Conservation (phyloP, 2,329 filamentous ascomycete species). For the Aplosporella prunicola region DNA sequence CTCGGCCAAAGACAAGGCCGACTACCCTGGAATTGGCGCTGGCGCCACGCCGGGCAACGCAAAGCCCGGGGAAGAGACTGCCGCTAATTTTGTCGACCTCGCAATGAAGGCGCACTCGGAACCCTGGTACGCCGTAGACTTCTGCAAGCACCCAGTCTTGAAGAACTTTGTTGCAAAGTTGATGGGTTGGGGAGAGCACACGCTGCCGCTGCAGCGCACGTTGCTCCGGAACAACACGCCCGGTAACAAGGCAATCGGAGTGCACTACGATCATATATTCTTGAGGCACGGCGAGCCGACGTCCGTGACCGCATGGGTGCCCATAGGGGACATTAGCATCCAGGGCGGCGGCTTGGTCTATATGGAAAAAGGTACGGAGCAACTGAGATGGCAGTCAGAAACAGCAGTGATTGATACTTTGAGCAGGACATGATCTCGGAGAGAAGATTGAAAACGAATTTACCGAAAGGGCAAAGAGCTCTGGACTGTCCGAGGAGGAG, state of each 20-base stretch:
- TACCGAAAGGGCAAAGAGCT: conserved; percentile 37
- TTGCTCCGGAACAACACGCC: conserved; percentile 49
- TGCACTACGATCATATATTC: conserved; percentile 54
- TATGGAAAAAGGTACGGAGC: conserved; percentile 38
- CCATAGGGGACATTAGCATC: conserved; percentile 45
- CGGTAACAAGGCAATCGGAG: conserved; percentile 47
- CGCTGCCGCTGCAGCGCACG: conserved; percentile 39
- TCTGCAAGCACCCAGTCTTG: conserved; percentile 45
- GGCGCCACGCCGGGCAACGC: conserved; percentile 31
- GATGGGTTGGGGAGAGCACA: conserved; percentile 45
- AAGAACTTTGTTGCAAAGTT: conserved; percentile 43
- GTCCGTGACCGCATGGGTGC: conserved; percentile 48
- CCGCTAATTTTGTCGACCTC: conserved; percentile 38
- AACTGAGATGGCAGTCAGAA: neutral
- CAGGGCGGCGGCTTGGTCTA: conserved; percentile 52
- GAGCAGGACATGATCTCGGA: conserved; percentile 36
- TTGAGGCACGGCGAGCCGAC: conserved; percentile 46
- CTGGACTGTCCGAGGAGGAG: conserved; percentile 45
- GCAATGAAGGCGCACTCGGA: conserved; percentile 45
- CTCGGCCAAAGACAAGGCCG: conserved; percentile 28
- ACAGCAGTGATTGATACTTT: conserved; percentile 1
- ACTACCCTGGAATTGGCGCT: conserved; percentile 47
- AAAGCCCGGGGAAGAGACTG: conserved; percentile 34
- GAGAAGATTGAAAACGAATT: conserved; percentile 44
- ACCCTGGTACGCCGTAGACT: conserved; percentile 38